Evolutionary conservation across 2,329 filamentous ascomycete species (phyloP).

Genomic region (Coniochaeta prunicola): DNA sequence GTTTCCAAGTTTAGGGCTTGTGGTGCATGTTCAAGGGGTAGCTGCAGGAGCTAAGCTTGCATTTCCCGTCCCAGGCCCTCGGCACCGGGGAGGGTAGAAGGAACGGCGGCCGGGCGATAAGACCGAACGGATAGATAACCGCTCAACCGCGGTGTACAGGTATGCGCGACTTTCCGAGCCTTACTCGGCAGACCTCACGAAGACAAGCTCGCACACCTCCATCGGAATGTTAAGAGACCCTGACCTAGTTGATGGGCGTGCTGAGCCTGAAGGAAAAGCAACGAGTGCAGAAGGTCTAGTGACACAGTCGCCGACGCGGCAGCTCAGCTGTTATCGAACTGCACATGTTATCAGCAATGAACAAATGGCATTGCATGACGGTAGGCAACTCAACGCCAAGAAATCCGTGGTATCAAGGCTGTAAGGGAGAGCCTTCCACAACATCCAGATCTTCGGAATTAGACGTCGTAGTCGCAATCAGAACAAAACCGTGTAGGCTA

Average conservation of each 20-base stretch:
- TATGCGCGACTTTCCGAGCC: not conserved
- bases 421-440: not conserved
- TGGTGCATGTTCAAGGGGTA: slow-evolving; percentile 1
- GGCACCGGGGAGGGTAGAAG: slow-evolving; percentile 1
- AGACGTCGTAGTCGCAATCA: not conserved
- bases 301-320: not conserved
- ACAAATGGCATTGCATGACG: not conserved
- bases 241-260: not conserved
- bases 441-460: not conserved
- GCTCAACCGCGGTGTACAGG: not conserved
- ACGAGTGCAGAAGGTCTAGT: not conserved
- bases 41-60: not conserved
- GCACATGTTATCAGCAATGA: not conserved
- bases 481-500: not conserved
- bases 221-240: not conserved
- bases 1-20: not conserved
- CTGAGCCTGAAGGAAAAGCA: not conserved
- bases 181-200: not conserved
- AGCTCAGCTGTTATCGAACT: not conserved
- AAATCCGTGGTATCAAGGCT: not conserved
- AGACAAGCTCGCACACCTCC: not conserved
- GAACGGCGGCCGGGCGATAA: not conserved
- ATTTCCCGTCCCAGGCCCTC: slow-evolving; percentile 2
- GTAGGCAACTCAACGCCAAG: not conserved
- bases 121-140: not conserved